Percentiles rank a stretch among this genome's conserved stretches.
phyloP scores from a whole-genome alignment of 1,284 basidiomycete genomes.

The Rhodotorula sp. region DNA sequence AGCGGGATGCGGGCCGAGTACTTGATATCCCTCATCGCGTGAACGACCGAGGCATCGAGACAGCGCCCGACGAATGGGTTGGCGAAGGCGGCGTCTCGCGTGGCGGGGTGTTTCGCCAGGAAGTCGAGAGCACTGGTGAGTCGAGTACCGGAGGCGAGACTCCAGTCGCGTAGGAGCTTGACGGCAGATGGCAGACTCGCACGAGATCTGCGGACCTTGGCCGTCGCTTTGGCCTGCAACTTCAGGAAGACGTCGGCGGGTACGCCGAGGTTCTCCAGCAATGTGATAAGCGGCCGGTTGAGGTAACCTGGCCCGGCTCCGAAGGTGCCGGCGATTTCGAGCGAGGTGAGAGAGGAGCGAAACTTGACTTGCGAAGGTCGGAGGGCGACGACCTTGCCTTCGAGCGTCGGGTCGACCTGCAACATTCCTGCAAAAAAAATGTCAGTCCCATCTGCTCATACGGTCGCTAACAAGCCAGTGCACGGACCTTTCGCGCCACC shows the following conservation, averaged over 20 bases:
- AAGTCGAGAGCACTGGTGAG: conserved; percentile 2
- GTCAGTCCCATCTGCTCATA: neutral
- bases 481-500: conserved; percentile 15
- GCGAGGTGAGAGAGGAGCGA: conserved; percentile 57
- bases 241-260: neutral
- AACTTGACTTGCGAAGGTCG: conserved; percentile 75
- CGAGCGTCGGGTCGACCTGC: conserved; percentile 60
- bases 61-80: conserved; percentile 14
- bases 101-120: neutral
- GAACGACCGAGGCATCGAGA: conserved; percentile 8
- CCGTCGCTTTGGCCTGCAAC: neutral
- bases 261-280: conserved; percentile 16
- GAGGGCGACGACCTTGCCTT: conserved; percentile 59
- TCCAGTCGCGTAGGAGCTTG: conserved; percentile 14
- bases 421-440: conserved; percentile 58
- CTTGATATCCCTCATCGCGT: conserved; percentile 26
- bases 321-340: conserved; percentile 69
- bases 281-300: conserved; percentile 55
- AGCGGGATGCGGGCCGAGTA: conserved; percentile 23
- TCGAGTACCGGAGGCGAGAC: neutral
- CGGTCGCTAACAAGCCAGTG: too few relatives aligned
- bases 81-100: neutral
- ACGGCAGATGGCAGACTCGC: conserved; percentile 5
- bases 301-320: conserved; percentile 56
- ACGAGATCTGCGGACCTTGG: conserved; percentile 4